A percentile compares a stretch with the other conserved stretches of the same genome.
Conservation (phyloP, 768 basidiomycete genomes). For the Pulveroboletus ravenelii region DNA sequence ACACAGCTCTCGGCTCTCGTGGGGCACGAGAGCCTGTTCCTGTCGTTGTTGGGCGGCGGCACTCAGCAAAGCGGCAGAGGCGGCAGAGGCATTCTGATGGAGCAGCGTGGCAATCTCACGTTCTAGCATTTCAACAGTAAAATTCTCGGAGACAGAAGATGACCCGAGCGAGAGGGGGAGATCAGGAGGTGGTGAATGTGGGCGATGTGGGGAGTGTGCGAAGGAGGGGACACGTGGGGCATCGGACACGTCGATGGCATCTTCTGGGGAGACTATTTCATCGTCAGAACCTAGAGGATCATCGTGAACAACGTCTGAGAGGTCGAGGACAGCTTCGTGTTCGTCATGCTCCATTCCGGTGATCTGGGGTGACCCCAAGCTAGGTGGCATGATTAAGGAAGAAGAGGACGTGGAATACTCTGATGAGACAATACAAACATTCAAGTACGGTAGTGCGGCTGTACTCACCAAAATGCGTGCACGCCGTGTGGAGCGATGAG, state of each 20-base stretch:
- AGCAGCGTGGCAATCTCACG: conserved; percentile 72
- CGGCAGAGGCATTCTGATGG: conserved; percentile 69
- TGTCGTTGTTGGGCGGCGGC: conserved; percentile 70
- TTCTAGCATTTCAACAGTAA: conserved; percentile 70
- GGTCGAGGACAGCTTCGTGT: conserved; percentile 57
- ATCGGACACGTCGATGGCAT: conserved; percentile 29
- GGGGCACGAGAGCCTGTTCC: conserved; percentile 36
- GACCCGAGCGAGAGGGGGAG: conserved; percentile 35
- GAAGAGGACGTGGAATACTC: background rate
- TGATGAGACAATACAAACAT: background rate
- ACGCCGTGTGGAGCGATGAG: conserved; percentile 20
- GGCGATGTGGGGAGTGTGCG: conserved; percentile 11
- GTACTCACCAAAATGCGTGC: conserved; percentile 18
- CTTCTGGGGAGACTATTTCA: conserved; percentile 30
- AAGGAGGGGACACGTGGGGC: conserved; percentile 30
- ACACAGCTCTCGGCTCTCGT: conserved; percentile 30
- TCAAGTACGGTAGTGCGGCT: background rate
- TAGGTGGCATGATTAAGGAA: background rate
- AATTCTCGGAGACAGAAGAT: conserved; percentile 42
- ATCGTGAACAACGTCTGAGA: conserved; percentile 84
- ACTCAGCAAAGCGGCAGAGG: conserved; percentile 57
- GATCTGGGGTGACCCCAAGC: conserved; percentile 10
- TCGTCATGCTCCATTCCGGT: conserved; percentile 49
- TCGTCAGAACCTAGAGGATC: conserved; percentile 63
- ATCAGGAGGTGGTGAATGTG: conserved; percentile 22